Conservation (phyloP, 2,329 filamentous ascomycete species). For the Phialophora expanda region DNA sequence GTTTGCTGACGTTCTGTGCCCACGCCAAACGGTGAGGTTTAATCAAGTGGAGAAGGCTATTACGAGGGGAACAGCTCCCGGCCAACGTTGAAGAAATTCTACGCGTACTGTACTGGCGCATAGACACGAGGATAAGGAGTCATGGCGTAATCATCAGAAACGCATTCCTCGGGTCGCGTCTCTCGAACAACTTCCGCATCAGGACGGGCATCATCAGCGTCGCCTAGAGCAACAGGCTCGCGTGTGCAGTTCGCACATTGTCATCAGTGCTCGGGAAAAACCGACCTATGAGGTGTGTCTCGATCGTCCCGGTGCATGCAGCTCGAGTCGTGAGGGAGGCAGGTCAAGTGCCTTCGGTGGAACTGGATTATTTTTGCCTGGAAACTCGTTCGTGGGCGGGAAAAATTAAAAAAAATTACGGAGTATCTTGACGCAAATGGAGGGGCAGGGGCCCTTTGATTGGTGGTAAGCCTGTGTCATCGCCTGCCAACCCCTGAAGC, state of each 20-base stretch:
- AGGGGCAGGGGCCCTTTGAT: conserved; percentile 14
- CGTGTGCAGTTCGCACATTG: not conserved
- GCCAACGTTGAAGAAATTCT: not conserved
- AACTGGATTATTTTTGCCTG: conserved; percentile 10
- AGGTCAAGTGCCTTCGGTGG: not conserved
- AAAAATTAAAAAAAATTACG: conserved; percentile 10
- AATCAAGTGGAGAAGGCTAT: not conserved
- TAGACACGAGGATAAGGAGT: not conserved
- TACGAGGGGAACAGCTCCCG: not conserved
- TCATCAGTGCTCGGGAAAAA: not conserved
- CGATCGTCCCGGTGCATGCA: not conserved
- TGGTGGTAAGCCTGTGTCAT: not conserved
- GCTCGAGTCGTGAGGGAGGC: conserved; percentile 10
- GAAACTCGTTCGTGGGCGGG: conserved; percentile 1
- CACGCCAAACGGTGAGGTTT: conserved; percentile 3
- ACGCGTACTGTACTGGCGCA: not conserved
- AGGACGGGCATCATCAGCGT: conserved; percentile 7
- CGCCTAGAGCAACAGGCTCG: conserved; percentile 18
- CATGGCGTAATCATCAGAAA: not conserved
- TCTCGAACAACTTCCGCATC: conserved; percentile 11
- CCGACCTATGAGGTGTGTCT: not conserved
- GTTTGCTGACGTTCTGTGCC: not conserved
- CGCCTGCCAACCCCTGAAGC: conserved; percentile 25
- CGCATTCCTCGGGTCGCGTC: not conserved
- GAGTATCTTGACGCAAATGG: conserved; percentile 8